Conservation (phyloP, 2,329 filamentous ascomycete species). For the Penicillium sp. region DNA sequence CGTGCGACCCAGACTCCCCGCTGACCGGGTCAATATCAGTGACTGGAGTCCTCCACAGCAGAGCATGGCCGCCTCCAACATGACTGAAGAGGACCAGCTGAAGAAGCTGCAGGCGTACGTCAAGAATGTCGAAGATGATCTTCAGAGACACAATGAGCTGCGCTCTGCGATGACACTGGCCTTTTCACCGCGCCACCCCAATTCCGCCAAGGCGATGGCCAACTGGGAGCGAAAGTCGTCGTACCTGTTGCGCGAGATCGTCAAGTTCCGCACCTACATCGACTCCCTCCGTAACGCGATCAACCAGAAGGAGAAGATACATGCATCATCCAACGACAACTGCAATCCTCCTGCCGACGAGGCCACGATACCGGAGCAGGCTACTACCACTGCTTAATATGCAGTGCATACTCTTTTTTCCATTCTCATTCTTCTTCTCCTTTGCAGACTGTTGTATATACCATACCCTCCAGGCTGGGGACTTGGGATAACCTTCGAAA, state of each 20-base stretch:
- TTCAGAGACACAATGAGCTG: slow-evolving; percentile 82
- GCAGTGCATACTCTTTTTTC: not conserved
- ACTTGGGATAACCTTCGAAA: slow-evolving; percentile 1
- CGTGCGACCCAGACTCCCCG: slow-evolving; percentile 66
- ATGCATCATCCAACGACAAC: slow-evolving; percentile 36
- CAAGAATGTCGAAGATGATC: slow-evolving; percentile 75
- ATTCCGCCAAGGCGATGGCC: slow-evolving; percentile 76
- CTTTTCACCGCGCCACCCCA: slow-evolving; percentile 78
- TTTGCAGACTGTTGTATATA: slow-evolving; percentile 13
- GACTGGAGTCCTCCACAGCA: slow-evolving; percentile 89
- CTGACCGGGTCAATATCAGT: slow-evolving; percentile 75
- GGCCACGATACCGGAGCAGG: not conserved
- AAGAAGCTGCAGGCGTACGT: slow-evolving; percentile 72
- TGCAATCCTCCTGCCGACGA: not conserved
- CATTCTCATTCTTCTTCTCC: not conserved
- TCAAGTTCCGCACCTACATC: slow-evolving; percentile 95
- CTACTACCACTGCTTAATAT: slow-evolving; percentile 5
- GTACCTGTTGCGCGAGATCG: slow-evolving; percentile 86
- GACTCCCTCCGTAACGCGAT: slow-evolving; percentile 73
- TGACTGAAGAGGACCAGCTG: slow-evolving; percentile 77
- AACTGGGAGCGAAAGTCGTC: slow-evolving; percentile 98
- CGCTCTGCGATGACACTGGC: slow-evolving; percentile 82
- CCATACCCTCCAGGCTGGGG: slow-evolving; percentile 10
- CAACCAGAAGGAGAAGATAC: slow-evolving; percentile 65
- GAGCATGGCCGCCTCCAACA: slow-evolving; percentile 77